Evolutionary conservation across 345 rosid genomes (phyloP), one percentile per base, ranked within the genome.

Genomic region (Passiflora organensis): DNA sequence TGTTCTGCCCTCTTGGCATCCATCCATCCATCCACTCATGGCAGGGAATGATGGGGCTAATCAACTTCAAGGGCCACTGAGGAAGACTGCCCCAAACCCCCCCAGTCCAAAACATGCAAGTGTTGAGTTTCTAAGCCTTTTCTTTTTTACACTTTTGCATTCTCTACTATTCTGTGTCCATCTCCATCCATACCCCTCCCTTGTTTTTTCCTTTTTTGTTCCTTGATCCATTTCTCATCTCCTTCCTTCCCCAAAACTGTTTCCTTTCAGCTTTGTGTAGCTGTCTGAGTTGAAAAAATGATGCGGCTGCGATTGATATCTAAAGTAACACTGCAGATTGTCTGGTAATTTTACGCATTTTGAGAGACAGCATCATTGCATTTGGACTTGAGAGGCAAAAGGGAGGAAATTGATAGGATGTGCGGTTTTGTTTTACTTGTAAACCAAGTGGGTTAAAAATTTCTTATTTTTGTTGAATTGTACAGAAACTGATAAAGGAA

Each of bases 361-460:
- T 38, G 50, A 65, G 32, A 68, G 57, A 44, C 76, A 72, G 51
- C 64, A 72, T 76, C 76, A 66, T 73, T 42, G 66, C 43, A 46
- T 75, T 53, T 50, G 68, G 57, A 48, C 60, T 63, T 59, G 56
- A 53, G 41, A 43, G 34, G 34, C 53, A 48, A 62, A 64, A 36
- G 16, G 37, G 44, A 59, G 34, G 43, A 51, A 62, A 36, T 39
- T 24, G 32, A 48, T 39, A 53, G 5, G 10, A 43, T 53, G 22
- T 45, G 49, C 25, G 14, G 39, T 23, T 44, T 24, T 49, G 5
- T 23, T 53, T 55, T 24, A 10, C 21, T 45, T 3, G n/a, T 39
- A 58, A 46, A 38, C 61, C 16, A 54, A 57, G 66, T 47, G 64
- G 60, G 71, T 56, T 48, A n/a, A n/a, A n/a, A n/a, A n/a, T 18